phyloP scores from a whole-genome alignment of 257 asterid species.

The Paulownia fortunei region DNA sequence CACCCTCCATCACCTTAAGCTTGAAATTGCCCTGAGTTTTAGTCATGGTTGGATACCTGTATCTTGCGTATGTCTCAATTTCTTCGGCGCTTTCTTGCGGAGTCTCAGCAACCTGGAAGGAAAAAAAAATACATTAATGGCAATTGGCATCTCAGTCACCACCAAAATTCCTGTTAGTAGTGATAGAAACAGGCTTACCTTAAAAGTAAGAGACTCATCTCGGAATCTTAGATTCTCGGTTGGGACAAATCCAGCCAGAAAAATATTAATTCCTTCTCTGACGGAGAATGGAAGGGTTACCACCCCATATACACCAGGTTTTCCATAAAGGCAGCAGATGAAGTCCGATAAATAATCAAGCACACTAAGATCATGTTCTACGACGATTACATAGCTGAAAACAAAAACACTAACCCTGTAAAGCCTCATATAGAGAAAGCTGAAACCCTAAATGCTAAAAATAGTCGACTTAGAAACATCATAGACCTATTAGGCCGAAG shows the following conservation, averaged over 20 bases:
- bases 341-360: conserved; percentile 95
- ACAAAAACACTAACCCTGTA: conserved; percentile 24
- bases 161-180: not conserved
- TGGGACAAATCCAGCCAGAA: conserved; percentile 95
- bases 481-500: conserved; percentile 86
- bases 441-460: conserved; percentile 4
- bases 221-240: conserved; percentile 93
- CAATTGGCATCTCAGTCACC: conserved; percentile 6
- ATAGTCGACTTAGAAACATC: conserved; percentile 7
- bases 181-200: conserved; percentile 48
- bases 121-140: conserved; percentile 19
- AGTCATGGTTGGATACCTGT: conserved; percentile 86
- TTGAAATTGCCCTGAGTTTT: conserved; percentile 95
- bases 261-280: conserved; percentile 96
- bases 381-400: conserved; percentile 90
- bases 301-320: conserved; percentile 96
- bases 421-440: not conserved
- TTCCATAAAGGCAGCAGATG: conserved; percentile 97
- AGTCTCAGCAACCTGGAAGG: conserved; percentile 86
- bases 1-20: conserved; percentile 94
- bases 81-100: conserved; percentile 95
- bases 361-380: conserved; percentile 97
- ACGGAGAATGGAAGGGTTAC: conserved; percentile 99
- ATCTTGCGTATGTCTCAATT: conserved; percentile 85
- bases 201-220: conserved; percentile 90